These are phyloP conservation scores for Trifolium repens DNA, from an alignment of 306 rosid species.

Conservation along the genomic window DNA sequence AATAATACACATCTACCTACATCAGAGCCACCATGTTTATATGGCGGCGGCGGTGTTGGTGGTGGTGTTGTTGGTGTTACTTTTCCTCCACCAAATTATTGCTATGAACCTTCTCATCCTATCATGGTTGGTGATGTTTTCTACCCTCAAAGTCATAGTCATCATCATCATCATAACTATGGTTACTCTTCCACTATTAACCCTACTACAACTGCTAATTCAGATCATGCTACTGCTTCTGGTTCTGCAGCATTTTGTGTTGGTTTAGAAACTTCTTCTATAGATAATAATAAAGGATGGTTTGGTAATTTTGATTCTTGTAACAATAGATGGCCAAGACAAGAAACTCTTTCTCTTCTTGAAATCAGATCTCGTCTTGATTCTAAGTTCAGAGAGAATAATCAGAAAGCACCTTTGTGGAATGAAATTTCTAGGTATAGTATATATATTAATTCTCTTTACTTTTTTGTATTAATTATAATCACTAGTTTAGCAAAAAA, in stretches of 20 bases:
- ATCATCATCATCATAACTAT: conserved; percentile 8
- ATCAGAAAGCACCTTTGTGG: conserved; percentile 85
- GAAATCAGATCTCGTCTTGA: conserved; percentile 91
- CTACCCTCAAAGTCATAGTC: conserved; percentile 42
- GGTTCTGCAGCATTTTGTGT: conserved; percentile 10
- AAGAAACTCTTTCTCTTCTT: conserved; percentile 78
- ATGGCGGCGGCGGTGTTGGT: not conserved
- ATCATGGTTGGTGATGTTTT: conserved; percentile 45
- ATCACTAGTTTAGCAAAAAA: not conserved
- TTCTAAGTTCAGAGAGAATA: conserved; percentile 77
- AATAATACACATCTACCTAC: not conserved
- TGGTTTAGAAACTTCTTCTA: conserved; percentile 16
- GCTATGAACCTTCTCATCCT: conserved; percentile 45
- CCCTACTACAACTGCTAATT: not conserved
- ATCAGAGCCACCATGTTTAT: conserved; percentile 11
- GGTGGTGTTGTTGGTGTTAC: not conserved
- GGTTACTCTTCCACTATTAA: conserved; percentile 26
- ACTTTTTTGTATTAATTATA: conserved; percentile 6
- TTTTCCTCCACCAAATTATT: conserved; percentile 23
- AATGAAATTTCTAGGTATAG: conserved; percentile 83
- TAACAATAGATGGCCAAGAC: conserved; percentile 79
- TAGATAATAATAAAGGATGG: conserved; percentile 50
- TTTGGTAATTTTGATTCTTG: conserved; percentile 52
- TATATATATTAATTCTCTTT: not conserved
- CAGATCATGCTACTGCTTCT: conserved; percentile 7